These are phyloP conservation scores for Candida sonorensis DNA, from an alignment of 805 yeast genomes.

Conservation along the genomic window DNA sequence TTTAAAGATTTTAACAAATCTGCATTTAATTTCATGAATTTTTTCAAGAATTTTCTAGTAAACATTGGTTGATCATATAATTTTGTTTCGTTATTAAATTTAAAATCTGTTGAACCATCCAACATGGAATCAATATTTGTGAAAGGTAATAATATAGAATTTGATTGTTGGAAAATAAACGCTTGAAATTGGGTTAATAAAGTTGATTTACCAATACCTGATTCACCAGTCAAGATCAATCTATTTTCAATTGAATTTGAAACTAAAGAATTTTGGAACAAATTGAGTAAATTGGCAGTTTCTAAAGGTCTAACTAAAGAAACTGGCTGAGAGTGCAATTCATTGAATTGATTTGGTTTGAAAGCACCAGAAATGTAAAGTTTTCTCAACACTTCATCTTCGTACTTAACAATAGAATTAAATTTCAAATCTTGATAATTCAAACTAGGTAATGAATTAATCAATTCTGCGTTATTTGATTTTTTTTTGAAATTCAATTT, in stretches of 20 bases:
- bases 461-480: slow-evolving; percentile 15
- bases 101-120: slow-evolving; percentile 71
- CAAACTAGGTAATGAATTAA: slow-evolving; percentile 15
- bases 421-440: slow-evolving; percentile 9
- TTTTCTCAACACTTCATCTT: slow-evolving; percentile 32
- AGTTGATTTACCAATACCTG: slow-evolving; percentile 78
- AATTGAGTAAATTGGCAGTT: slow-evolving; percentile 29
- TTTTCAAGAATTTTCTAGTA: slow-evolving; percentile 51
- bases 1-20: slow-evolving; percentile 28
- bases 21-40: slow-evolving; percentile 41
- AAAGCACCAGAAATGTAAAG: slow-evolving; percentile 56
- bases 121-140: slow-evolving; percentile 53
- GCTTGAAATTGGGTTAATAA: slow-evolving; percentile 64
- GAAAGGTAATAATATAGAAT: slow-evolving; percentile 50
- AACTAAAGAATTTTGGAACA: slow-evolving; percentile 30
- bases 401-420: slow-evolving; percentile 34
- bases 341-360: slow-evolving; percentile 62
- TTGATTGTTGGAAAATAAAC: too few species aligned
- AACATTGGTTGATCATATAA: slow-evolving; percentile 76
- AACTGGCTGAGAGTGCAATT: slow-evolving; percentile 54
- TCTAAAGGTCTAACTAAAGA: slow-evolving; percentile 51
- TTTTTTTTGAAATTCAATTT: slow-evolving; percentile 18
- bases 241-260: slow-evolving; percentile 38
- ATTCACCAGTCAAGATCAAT: slow-evolving; percentile 54
- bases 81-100: slow-evolving; percentile 39